These are phyloP conservation scores for Suillus bovinus DNA, from an alignment of 768 basidiomycete species.

Conservation along the genomic window DNA sequence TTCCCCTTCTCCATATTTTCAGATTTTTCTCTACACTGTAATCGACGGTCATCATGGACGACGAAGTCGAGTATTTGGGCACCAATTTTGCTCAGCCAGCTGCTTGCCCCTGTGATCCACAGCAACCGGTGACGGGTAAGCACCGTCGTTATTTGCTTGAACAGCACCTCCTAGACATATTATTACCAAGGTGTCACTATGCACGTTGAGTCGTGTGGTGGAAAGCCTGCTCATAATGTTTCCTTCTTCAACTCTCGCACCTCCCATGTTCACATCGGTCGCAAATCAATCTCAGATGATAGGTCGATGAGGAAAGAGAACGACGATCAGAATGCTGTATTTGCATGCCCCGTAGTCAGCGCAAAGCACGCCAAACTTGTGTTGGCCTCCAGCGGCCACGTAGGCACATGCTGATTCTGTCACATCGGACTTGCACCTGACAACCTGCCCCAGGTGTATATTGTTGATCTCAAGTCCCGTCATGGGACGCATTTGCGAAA, in stretches of 20 bases:
- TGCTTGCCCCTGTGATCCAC: constrained; percentile 26
- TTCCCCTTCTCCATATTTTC: neutral
- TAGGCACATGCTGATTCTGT: constrained; percentile 35
- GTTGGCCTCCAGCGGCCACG: constrained; percentile 70
- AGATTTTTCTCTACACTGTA: constrained; percentile 7
- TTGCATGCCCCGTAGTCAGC: constrained; percentile 78
- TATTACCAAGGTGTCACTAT: constrained; percentile 53
- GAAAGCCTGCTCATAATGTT: constrained; percentile 45
- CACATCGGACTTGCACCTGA: constrained; percentile 21
- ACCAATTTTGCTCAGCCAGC: constrained; percentile 33
- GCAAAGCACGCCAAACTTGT: constrained; percentile 76
- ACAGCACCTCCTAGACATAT: constrained; percentile 16
- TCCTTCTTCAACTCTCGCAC: constrained; percentile 53
- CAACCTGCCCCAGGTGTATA: constrained; percentile 50
- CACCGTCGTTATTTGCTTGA: constrained; percentile 22
- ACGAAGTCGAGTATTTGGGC: constrained; percentile 64
- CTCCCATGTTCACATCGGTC: constrained; percentile 62
- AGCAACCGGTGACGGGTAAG: constrained; percentile 45
- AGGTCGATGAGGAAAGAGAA: constrained; percentile 39
- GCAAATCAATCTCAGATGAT: constrained; percentile 54
- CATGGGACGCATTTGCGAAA: constrained; percentile 74
- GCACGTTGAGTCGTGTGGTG: constrained; percentile 54
- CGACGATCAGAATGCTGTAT: constrained; percentile 55
- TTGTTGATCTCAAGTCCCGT: constrained; percentile 72
- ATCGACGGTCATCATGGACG: constrained; percentile 42